Conservation (phyloP, 1,284 basidiomycete genomes). For the Sporisorium sorghi region DNA sequence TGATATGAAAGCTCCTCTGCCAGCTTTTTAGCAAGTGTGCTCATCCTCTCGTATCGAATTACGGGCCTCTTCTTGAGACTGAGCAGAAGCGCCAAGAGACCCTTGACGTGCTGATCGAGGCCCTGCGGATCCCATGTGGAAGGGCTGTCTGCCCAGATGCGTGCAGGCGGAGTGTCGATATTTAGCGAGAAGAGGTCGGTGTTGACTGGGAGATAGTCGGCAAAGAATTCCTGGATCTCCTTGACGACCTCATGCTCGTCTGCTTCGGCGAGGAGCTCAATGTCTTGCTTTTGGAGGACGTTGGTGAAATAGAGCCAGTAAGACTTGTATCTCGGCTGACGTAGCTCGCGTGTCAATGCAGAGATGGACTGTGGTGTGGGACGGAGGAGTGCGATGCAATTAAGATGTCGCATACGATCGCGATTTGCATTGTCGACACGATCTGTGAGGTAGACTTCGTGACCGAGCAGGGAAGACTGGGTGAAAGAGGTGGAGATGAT, state of each 20-base stretch:
- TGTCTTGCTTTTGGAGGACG: constrained; percentile 85
- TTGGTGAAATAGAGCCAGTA: constrained; percentile 92
- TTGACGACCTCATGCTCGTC: constrained; percentile 96
- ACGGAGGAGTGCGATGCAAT: constrained; percentile 92
- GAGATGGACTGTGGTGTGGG: constrained; percentile 83
- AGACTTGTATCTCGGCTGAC: constrained; percentile 85
- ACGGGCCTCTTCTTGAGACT: constrained; percentile 95
- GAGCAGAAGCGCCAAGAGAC: constrained; percentile 86
- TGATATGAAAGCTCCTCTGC: constrained; percentile 81
- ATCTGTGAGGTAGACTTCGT: constrained; percentile 98
- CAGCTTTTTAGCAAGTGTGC: constrained; percentile 87
- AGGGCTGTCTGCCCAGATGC: constrained; percentile 78
- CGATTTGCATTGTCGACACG: constrained; percentile 82
- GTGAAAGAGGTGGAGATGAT: constrained; percentile 95
- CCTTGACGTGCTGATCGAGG: constrained; percentile 82
- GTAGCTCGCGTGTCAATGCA: constrained; percentile 83
- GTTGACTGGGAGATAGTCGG: constrained; percentile 71
- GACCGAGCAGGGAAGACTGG: constrained; percentile 90
- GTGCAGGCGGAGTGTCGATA: constrained; percentile 66
- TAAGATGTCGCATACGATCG: constrained; percentile 86
- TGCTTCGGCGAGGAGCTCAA: constrained; percentile 91
- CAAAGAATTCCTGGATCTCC: constrained; percentile 76
- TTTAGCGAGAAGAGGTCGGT: constrained; percentile 88
- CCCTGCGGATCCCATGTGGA: constrained; percentile 77
- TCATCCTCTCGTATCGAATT: constrained; percentile 95